phyloP scores from a whole-genome alignment of 257 asterid genomes.

The Voacanga thouarsii region DNA sequence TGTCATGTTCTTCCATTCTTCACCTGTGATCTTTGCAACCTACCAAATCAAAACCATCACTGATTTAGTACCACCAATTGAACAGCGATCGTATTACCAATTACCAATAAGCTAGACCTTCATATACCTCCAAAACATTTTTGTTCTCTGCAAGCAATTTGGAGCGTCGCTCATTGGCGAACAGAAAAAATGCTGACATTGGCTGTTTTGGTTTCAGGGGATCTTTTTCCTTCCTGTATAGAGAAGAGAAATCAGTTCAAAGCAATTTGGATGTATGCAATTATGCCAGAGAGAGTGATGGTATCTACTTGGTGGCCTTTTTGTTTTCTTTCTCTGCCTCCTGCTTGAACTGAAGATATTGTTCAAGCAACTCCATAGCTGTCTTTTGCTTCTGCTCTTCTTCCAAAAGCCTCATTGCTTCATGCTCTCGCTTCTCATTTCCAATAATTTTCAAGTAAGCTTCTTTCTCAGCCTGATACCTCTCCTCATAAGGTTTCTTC shows the following conservation, averaged over 20 bases:
- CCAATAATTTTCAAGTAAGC: conserved; percentile 66
- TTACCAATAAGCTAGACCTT: neutral
- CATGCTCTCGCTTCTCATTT: conserved; percentile 70
- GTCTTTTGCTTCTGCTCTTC: conserved; percentile 89
- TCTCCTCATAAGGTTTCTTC: conserved; percentile 86
- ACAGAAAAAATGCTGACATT: conserved; percentile 71
- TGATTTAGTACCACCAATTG: neutral
- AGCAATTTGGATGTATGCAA: neutral
- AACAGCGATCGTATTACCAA: neutral
- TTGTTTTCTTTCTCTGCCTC: conserved; percentile 62
- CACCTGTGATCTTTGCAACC: conserved; percentile 75
- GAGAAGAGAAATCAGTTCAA: neutral
- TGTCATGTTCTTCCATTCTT: conserved; percentile 89
- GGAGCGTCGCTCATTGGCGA: conserved; percentile 61
- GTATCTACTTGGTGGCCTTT: conserved; percentile 53
- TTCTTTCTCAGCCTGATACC: conserved; percentile 71
- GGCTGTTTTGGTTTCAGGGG: conserved; percentile 92
- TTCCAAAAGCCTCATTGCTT: conserved; percentile 80
- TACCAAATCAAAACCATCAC: conserved; percentile 6
- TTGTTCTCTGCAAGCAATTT: conserved; percentile 58
- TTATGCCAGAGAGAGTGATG: neutral
- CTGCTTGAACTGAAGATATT: conserved; percentile 69
- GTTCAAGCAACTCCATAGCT: conserved; percentile 86
- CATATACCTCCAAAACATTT: conserved; percentile 57
- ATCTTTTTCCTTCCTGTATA: conserved; percentile 75